Base-by-base conservation (phyloP, 495 filamentous ascomycete species). In the Neurospora tetraspora region DNA sequence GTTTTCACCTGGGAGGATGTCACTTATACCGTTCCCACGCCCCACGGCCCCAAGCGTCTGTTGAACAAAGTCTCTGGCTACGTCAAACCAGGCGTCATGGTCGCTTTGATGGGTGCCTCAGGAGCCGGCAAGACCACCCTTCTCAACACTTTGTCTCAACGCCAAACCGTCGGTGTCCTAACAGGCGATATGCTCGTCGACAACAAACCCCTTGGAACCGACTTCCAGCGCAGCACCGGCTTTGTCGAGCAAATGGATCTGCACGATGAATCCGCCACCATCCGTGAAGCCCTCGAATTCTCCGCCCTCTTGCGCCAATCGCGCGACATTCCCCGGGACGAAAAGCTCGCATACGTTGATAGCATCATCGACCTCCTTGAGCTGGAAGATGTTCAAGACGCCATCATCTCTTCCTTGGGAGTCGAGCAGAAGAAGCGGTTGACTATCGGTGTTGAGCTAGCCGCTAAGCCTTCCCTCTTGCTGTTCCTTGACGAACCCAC, bases 361-460 rank as follows among this genome's bases (percentile, higher is more conserved):
- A 92, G 93, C 79, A 91, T 98, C 70, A 94, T 98, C 72, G 90
- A 92, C 74, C 86, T 97, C 70, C 85, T 98, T 12, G 91, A 93
- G 47, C 93, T 98, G 87, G 84, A 91, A 71, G 88, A 91, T 20
- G 92, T 93, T 73, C 89, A 93, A 10, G 92, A 97, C 74, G 92
- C 94, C 14, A 86, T 97, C 70, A 91, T 97, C 53, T 91, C 91
- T 75, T 89, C 93, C 18, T 88, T 92, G 0, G 93, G 92, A 14
- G 84, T 88, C 0, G 86, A 88, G 74, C 78, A 89, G 74, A 81
- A 83, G 81, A 83, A 93, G 86, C 72, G 91, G 34, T 74, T 97
- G 4, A 97, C 94, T 2, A 97, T 98, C 71, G 94, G 92, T 71
- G 95, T 98, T 6, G 95, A 98, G 78, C 82, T 98, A 2, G 94